phyloP scores from a whole-genome alignment of 495 filamentous ascomycete genomes.

The Wilcoxina mikolae region DNA sequence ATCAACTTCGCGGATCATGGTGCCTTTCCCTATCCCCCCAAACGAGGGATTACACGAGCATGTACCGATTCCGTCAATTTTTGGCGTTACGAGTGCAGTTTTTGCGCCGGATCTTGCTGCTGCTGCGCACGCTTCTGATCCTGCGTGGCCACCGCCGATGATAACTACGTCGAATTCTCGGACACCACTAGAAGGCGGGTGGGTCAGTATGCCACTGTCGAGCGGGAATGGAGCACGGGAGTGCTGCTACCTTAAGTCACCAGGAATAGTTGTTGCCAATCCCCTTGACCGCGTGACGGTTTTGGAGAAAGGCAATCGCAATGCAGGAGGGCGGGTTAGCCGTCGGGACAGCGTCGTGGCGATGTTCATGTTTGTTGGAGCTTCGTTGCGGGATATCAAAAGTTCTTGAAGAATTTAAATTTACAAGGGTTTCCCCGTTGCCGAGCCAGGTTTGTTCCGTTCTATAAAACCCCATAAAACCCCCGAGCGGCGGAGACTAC shows the following conservation, averaged over 20 bases:
- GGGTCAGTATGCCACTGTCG: neutral
- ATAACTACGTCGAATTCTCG: conserved; percentile 81
- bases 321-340: neutral
- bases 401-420: no score
- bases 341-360: neutral
- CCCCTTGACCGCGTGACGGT: neutral
- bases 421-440: no score
- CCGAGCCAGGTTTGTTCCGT: no score
- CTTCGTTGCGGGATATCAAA: no score
- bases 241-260: neutral
- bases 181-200: neutral
- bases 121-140: conserved; percentile 86
- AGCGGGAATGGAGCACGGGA: neutral
- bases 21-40: conserved; percentile 97
- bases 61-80: conserved; percentile 73
- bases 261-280: neutral
- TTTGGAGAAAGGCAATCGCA: neutral
- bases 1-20: conserved; percentile 88
- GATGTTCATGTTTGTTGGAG: conserved; percentile 6
- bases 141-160: conserved; percentile 91
- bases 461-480: no score
- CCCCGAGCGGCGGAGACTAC: no score
- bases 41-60: conserved; percentile 98
- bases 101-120: conserved; percentile 78
- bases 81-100: conserved; percentile 80